Evolutionary conservation across 768 basidiomycete species (phyloP).

Genomic region (Ramaria sp.): DNA sequence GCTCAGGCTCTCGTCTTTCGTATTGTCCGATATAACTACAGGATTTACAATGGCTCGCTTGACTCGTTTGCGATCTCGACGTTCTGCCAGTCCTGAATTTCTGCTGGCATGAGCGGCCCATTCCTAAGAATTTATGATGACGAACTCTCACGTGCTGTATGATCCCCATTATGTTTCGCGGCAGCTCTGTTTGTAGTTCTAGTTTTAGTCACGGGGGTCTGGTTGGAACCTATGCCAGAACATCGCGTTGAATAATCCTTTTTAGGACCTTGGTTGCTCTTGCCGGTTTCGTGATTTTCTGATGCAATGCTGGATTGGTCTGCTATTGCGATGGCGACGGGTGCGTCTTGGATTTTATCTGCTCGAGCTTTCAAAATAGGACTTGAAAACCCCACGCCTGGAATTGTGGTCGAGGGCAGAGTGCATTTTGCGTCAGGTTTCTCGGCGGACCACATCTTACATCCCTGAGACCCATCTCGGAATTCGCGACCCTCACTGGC

Average conservation of each 20-base stretch:
- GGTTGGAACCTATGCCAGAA: too few relatives aligned
- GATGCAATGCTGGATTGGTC: background rate
- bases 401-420: background rate
- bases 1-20: conserved; percentile 7
- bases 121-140: background rate
- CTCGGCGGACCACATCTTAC: background rate
- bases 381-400: conserved; percentile 33
- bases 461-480: background rate
- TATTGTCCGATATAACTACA: background rate
- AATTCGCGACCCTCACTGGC: background rate
- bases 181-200: background rate
- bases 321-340: background rate
- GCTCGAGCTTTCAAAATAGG: conserved; percentile 45
- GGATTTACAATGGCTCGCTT: conserved; percentile 37
- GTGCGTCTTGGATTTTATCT: conserved; percentile 1
- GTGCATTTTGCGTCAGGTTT: background rate
- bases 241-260: background rate
- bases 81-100: conserved; percentile 46
- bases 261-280: background rate
- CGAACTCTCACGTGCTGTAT: conserved; percentile 23
- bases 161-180: conserved; percentile 23
- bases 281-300: background rate
- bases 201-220: background rate
- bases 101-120: background rate
- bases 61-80: conserved; percentile 51